Percentiles rank a stretch among this genome's conserved stretches.
phyloP scores from a whole-genome alignment of 1,284 basidiomycete species.

The Ustilago loliicola region DNA sequence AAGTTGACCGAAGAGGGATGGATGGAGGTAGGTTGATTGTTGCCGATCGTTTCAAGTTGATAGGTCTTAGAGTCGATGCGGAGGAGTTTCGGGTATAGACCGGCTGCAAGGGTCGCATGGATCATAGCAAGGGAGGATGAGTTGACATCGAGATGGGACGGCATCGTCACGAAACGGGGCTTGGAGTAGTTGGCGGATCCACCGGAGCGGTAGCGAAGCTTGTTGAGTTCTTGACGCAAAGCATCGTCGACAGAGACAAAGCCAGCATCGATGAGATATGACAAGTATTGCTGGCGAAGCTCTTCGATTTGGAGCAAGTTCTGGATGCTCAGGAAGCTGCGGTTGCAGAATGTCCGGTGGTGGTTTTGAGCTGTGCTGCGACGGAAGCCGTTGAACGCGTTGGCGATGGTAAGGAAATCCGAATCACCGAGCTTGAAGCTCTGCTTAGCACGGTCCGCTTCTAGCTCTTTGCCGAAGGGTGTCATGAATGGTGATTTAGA shows the following conservation, averaged over 20 bases:
- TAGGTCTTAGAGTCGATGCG: slow-evolving; percentile 76
- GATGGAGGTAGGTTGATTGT: slow-evolving; percentile 84
- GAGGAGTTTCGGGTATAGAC: slow-evolving; percentile 92
- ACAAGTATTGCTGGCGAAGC: slow-evolving; percentile 89
- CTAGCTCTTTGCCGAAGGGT: slow-evolving; percentile 87
- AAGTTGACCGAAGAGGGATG: slow-evolving; percentile 80
- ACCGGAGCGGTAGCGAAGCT: slow-evolving; percentile 71
- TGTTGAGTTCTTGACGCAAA: slow-evolving; percentile 80
- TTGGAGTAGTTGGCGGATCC: slow-evolving; percentile 72
- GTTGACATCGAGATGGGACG: slow-evolving; percentile 80
- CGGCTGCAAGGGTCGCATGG: slow-evolving; percentile 86
- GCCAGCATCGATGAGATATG: slow-evolving; percentile 83
- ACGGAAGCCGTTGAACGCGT: slow-evolving; percentile 90
- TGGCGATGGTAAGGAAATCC: slow-evolving; percentile 95
- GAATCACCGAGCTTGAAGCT: slow-evolving; percentile 88
- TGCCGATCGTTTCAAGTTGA: slow-evolving; percentile 85
- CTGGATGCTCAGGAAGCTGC: slow-evolving; percentile 87
- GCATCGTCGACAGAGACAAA: slow-evolving; percentile 82
- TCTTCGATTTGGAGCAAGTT: slow-evolving; percentile 97
- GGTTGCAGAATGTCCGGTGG: slow-evolving; percentile 78
- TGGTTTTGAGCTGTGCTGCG: slow-evolving; percentile 78
- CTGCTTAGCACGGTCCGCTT: slow-evolving; percentile 86
- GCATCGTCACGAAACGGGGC: slow-evolving; percentile 80
- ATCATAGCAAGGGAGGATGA: slow-evolving; percentile 77
- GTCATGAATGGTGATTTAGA: slow-evolving; percentile 90